These are phyloP conservation scores for Cyclocybe aegerita DNA, from an alignment of 768 basidiomycete genomes.

Conservation along the genomic window DNA sequence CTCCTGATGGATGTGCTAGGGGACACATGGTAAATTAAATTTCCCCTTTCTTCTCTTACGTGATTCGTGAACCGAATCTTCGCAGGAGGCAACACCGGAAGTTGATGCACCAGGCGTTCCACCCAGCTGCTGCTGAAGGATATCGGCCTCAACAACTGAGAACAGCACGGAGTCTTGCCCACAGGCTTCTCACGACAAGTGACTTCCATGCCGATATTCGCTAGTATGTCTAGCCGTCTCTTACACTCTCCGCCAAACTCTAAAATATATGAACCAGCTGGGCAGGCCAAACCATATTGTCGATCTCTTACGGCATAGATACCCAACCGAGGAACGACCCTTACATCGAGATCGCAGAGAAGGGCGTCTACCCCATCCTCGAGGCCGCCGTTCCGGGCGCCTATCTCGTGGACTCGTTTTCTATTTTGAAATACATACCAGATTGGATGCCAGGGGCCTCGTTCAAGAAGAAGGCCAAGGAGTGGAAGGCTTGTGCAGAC, in stretches of 20 bases:
- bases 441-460: conserved; percentile 29
- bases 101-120: conserved; percentile 14
- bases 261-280: conserved; percentile 21
- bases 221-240: conserved; percentile 23
- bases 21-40: not conserved
- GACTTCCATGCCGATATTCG: conserved; percentile 27
- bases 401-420: conserved; percentile 26
- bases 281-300: conserved; percentile 29
- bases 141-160: conserved; percentile 28
- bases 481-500: conserved; percentile 30
- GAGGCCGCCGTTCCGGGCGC: conserved; percentile 23
- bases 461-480: conserved; percentile 35
- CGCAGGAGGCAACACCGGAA: conserved; percentile 14
- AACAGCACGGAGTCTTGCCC: conserved; percentile 29
- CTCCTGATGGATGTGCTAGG: not conserved
- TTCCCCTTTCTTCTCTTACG: not conserved
- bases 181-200: conserved; percentile 26
- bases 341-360: conserved; percentile 11
- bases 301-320: conserved; percentile 35
- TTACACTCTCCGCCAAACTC: not conserved
- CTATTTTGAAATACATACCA: conserved; percentile 25
- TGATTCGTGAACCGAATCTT: not conserved
- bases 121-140: conserved; percentile 6
- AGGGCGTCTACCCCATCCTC: conserved; percentile 7
- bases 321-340: conserved; percentile 28